Evolutionary conservation across 164 flowering plant genomes (phyloP), one percentile per base, ranked within the genome.

Genomic region (Berberis thunbergii): DNA sequence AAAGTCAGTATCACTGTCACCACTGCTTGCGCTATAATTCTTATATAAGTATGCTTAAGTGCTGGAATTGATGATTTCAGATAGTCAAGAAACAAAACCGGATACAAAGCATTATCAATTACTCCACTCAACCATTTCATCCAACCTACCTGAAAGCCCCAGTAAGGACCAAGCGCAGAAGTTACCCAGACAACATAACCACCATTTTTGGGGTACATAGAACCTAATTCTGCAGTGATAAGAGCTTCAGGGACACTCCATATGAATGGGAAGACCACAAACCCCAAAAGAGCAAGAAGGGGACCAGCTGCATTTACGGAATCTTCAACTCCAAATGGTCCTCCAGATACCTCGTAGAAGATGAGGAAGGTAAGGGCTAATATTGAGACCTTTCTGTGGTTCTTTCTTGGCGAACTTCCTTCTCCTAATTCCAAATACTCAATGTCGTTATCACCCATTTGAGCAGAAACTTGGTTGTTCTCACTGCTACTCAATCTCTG

Each of bases 81-180:
- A 70, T 83, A 83, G 66, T 83, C 87, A 3, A 83, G 75, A 68
- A 83, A 81, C 64, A 83, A 59, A 49, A 83, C 79, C 4, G 85
- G 87, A 62, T 83, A 81, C 1, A 83, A 56, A 41, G 87, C 87
- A 68, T 83, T 83, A 66, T 83, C 87, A n/a, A 83, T 83, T 38
- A 83, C 85, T 43, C 87, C 87, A 69, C 87, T 81, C n/a, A 81
- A 72, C 87, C 87, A 81, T 70, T 83, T 83, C 85, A 81, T 78
- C 85, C 85, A 81, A 13, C 87, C 87, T 65, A 77, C 83, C 67
- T 81, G 84, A 64, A 83, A 83, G 3, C 87, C 87, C 85, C 85
- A 83, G 46, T 49, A 83, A 50, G 79, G 79, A 41, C 85, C 87
- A 57, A 83, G 72, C 38, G 82, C 87, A 5, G 85, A 58, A 12